phyloP scores from a whole-genome alignment of 805 yeast species.

The Candida montana region DNA sequence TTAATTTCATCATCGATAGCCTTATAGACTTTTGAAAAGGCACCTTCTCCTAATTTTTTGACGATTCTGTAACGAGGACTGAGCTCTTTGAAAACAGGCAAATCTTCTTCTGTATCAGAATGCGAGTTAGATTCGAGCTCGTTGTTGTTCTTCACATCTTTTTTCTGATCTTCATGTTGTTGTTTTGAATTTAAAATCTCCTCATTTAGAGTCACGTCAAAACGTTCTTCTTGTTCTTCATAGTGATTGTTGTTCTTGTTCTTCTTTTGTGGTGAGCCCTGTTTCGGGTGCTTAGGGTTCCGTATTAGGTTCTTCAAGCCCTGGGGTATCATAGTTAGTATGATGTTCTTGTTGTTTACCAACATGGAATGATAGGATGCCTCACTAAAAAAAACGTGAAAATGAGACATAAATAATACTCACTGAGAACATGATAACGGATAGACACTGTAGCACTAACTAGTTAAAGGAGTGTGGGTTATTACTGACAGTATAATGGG shows the following conservation, averaged over 20 bases:
- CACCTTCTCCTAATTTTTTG: constrained; percentile 72
- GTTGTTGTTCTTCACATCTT: no score
- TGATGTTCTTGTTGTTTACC: no score
- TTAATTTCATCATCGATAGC: constrained; percentile 34
- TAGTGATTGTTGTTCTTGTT: neutral
- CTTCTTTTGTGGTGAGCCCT: neutral
- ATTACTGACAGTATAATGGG: no score
- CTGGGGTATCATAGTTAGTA: constrained; percentile 2
- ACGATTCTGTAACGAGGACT: constrained; percentile 32
- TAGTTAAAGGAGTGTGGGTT: no score
- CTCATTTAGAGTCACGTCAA: no score
- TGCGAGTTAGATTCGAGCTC: no score
- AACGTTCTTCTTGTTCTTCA: neutral
- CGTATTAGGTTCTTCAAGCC: constrained; percentile 13
- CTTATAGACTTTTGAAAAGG: constrained; percentile 69
- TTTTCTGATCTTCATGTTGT: no score
- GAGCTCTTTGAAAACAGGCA: constrained; percentile 19
- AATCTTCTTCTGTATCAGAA: neutral
- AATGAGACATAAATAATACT: constrained; percentile 6
- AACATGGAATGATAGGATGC: no score
- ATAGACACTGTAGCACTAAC: no score
- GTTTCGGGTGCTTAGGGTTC: neutral
- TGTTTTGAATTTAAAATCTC: no score
- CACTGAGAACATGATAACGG: constrained; percentile 2
- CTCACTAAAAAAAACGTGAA: no score